Conservation (phyloP, 495 filamentous ascomycete genomes). For the Aspergillus wentii region DNA sequence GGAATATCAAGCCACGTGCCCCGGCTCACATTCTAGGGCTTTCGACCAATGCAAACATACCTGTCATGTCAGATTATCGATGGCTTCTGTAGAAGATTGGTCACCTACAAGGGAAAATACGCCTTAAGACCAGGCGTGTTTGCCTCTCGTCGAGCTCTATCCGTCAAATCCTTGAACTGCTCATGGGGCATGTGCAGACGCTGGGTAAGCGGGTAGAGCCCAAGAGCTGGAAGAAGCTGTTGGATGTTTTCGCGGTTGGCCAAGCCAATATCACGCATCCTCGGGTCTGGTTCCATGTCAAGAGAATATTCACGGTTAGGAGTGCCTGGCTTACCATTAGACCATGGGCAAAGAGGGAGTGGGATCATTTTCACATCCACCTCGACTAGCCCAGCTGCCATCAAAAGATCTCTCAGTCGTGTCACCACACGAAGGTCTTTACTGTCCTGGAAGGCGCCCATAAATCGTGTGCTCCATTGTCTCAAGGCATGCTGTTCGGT, state of each 20-base stretch:
- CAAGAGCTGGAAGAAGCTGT: conserved; percentile 55
- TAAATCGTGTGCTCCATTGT: conserved; percentile 67
- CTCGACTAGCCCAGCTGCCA: conserved; percentile 65
- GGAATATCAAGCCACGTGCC: no score
- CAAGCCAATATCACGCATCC: conserved; percentile 57
- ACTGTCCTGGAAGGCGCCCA: conserved; percentile 57
- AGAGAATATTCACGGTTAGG: background rate
- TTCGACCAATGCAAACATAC: conserved; percentile 56
- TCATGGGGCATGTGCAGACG: conserved; percentile 55
- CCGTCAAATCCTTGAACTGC: conserved; percentile 60
- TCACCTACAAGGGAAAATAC: conserved; percentile 70
- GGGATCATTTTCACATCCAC: conserved; percentile 67
- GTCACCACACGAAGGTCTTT: conserved; percentile 71
- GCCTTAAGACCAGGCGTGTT: conserved; percentile 60
- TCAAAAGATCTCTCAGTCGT: conserved; percentile 57
- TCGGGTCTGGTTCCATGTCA: conserved; percentile 42
- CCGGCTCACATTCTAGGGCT: conserved; percentile 34
- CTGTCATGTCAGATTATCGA: conserved; percentile 30
- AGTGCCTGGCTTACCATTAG: conserved; percentile 50
- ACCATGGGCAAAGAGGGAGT: conserved; percentile 72
- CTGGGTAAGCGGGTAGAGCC: conserved; percentile 58
- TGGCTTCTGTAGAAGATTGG: background rate
- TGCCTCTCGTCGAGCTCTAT: conserved; percentile 63
- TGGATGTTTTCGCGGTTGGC: conserved; percentile 58
- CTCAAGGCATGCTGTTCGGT: conserved; percentile 65